Evolutionary conservation across 345 rosid species (phyloP), one percentile per base, ranked within the genome.

Genomic region (Pelargonium nanum): DNA sequence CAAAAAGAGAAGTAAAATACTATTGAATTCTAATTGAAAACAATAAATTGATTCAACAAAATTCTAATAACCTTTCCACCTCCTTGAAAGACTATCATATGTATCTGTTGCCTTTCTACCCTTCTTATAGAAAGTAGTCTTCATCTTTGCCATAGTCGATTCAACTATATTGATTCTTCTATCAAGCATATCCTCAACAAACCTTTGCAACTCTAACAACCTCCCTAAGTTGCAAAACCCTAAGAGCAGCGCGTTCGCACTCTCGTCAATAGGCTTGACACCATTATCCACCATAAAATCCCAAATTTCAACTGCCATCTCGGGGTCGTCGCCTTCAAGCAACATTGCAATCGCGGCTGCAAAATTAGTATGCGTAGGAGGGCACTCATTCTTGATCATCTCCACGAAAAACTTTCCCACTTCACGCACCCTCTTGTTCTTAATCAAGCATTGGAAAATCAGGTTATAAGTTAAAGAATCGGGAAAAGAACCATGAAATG

Each of bases 291-390:
- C 67, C 78, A 81, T 70, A 72, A 72, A 77, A 69, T 75, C 65
- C 89, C 89, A 84, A 65, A 84, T 77, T 30, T 81, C 76, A 24
- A 77, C 72, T n/a, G 81, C 84, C 64, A 60, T 70, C 72, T 84
- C 84, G 21, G 84, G 83, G 66, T 84, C 89, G 53, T 75, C 77
- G 1, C 73, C 57, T 4, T 72, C 70, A 19, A 79, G 63, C 69
- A 81, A 65, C 80, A 77, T 62, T 51, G 75, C 52, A 50, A 81
- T 75, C 26, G 84, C 84, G 2, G 69, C 24, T n/a, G 72, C 69
- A 50, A 76, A 79, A 72, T 77, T 75, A 58, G 66, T 16, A 63
- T 66, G 72, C 1, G 74, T 75, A 0, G 86, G 84, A 17, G 80
- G 77, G 28, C 24, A 63, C 75, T 81, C 83, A 58, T 79, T 84